Base-by-base conservation (phyloP, 2,329 filamentous ascomycete genomes). In the Tolypocladium paradoxum region DNA sequence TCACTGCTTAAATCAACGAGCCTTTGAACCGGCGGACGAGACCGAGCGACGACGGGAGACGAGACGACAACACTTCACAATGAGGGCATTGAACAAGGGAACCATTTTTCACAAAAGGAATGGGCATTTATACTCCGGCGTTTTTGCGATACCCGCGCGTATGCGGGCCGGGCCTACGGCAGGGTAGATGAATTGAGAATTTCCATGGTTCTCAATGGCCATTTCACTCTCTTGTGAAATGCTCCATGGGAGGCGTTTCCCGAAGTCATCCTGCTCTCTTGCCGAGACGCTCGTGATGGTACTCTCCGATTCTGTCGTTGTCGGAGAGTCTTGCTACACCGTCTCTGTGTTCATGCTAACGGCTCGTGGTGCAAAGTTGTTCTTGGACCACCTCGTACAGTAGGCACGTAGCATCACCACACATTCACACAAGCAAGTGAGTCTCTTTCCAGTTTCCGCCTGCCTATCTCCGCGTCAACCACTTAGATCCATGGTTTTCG, bases 391-490 rank as follows among this genome's bases (percentile, higher is more conserved):
- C 16, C 43, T 12, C 43, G 4, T 20, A n/a, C 24, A n/a, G 43
- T 31, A 46, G 18, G 18, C 43, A n/a, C 43, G 43, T 46, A 45
- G 40, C 11, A 29, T 16, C 24, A 6, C 24, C 16, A 45, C 40
- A 9, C n/a, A 38, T 2, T 22, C 20, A 22, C 40, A 14, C 24
- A 29, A 33, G 8, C 16, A 29, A 24, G 27, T 31, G 43, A 46
- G 49, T 29, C 31, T 34, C 29, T 22, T 12, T 2, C n/a, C 36
- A 11, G 8, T 12, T 56, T 68, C 74, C 87, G 88, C 88, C 84
- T 86, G 79, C 74, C 82, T 90, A 95, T 95, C 89, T 87, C 87
- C 88, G 84, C 84, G 82, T 85, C 78, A 81, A 84, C 82, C 86
- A 77, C 74, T 65, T 62, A 73, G 64, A 63, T 71, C 76, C 66